These are phyloP conservation scores for Parachaetomium inaequale DNA, from an alignment of 495 filamentous ascomycete genomes.

Conservation along the genomic window DNA sequence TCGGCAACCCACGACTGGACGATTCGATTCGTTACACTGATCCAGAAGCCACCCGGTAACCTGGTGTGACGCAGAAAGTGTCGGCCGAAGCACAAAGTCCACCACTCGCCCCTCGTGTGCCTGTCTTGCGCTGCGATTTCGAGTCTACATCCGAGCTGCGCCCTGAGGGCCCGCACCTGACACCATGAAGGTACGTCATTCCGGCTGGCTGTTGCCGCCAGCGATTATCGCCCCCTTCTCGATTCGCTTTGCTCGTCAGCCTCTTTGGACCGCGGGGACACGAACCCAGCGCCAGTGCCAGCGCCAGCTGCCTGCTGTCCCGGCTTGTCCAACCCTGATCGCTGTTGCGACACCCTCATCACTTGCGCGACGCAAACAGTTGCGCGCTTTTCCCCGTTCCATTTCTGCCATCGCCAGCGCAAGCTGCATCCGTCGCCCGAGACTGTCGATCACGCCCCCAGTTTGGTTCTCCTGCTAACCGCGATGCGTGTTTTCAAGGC, in stretches of 20 bases:
- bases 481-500: slow-evolving; percentile 55
- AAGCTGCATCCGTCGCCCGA: background rate
- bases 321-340: slow-evolving; percentile 2
- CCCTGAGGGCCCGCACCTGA: slow-evolving; percentile 24
- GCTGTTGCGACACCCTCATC: slow-evolving; percentile 5
- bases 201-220: slow-evolving; percentile 24
- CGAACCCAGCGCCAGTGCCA: slow-evolving; percentile 11
- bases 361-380: background rate
- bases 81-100: slow-evolving; percentile 26
- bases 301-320: slow-evolving; percentile 5
- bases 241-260: slow-evolving; percentile 10
- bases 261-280: slow-evolving; percentile 1
- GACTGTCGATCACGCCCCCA: background rate
- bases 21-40: slow-evolving; percentile 33
- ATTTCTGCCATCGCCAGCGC: background rate
- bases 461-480: slow-evolving; percentile 29
- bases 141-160: slow-evolving; percentile 9
- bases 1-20: slow-evolving; percentile 20
- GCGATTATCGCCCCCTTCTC: slow-evolving; percentile 20
- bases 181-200: slow-evolving; percentile 52
- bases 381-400: background rate
- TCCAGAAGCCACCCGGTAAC: slow-evolving; percentile 27
- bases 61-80: slow-evolving; percentile 30
- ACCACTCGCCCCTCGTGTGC: slow-evolving; percentile 18
- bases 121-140: slow-evolving; percentile 10